Base-by-base conservation (phyloP, 2,329 filamentous ascomycete species). In the Fusarium keratoplasticum region DNA sequence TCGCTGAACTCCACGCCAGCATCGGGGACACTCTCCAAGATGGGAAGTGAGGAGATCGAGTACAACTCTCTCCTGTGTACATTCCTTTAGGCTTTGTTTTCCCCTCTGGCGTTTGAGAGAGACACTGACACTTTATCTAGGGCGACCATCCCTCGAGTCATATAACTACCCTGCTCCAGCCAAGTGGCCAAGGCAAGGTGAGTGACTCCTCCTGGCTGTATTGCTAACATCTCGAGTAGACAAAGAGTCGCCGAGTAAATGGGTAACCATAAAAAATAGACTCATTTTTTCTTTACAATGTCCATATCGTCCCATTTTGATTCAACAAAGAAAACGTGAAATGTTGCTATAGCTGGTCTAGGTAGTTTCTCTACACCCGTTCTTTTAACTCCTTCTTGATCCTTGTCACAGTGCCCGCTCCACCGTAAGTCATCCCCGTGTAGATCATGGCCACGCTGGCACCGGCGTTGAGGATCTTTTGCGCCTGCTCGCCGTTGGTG, bases 391-490 rank as follows among this genome's bases (percentile, higher is more conserved):
- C 89, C 55, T 83, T 83, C 83, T 93, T 93, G 73, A 93, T 90
- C 77, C 89, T 85, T 52, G 91, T 92, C 20, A 92, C 83, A 3
- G 90, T 92, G 20, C 91, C 91, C 1, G 89, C 85, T 14, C 91
- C 91, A 14, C 89, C 89, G 71, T 93, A 93, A 1, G 90, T 88
- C 79, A 92, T 82, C 1, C 85, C 93, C 0, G 96, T 99, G 82
- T 98, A 98, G 61, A 98, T 88, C 91, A 97, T 96, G 3, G 95
- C 95, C 16, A 97, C 92, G 77, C 93, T 96, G 0, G 96, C 96
- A 10, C 96, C 96, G 0, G 95, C 95, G 75, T 97, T 94, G 58
- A 98, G 87, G 8, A 96, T 90, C 83, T 94, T 88, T 16, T 94
- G 85, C 10, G 95, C 97, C 84, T 98, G 93, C 72, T 93, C 88